Evolutionary conservation across 345 rosid genomes (phyloP).

Genomic region (Mangifera indica): DNA sequence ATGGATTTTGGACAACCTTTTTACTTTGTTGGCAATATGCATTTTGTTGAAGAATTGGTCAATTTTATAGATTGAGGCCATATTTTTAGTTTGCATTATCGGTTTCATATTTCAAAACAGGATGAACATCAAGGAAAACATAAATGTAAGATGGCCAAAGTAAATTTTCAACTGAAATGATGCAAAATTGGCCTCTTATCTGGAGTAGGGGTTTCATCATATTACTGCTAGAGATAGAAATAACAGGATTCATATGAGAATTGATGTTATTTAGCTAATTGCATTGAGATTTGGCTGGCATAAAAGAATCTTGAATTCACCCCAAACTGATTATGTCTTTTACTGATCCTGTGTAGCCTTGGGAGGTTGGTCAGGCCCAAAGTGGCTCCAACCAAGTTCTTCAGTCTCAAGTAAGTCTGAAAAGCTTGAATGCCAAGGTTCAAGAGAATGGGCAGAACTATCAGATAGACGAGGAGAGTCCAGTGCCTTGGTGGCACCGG

Average conservation of each 20-base stretch:
- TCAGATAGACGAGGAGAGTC: constrained; percentile 36
- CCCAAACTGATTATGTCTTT: constrained; percentile 2
- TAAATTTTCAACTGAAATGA: background rate
- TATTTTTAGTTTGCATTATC: background rate
- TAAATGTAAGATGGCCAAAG: background rate
- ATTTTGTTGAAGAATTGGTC: background rate
- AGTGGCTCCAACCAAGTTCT: constrained; percentile 40
- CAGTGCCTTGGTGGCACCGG: constrained; percentile 72
- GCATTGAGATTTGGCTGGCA: background rate
- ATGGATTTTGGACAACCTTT: constrained; percentile 1
- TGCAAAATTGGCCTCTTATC: background rate
- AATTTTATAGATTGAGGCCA: background rate
- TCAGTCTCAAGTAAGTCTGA: constrained; percentile 34
- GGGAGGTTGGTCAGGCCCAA: constrained; percentile 63
- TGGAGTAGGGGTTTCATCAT: background rate
- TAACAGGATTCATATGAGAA: background rate
- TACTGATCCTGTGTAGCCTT: constrained; percentile 51
- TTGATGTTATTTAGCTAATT: background rate
- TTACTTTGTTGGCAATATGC: constrained; percentile 4
- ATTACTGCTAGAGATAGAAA: background rate
- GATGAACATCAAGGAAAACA: background rate
- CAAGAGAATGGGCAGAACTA: constrained; percentile 42
- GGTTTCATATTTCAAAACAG: constrained; percentile 3
- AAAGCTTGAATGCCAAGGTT: constrained; percentile 37
- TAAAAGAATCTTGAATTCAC: background rate